These are phyloP conservation scores for Citrus unshiu DNA, from an alignment of 345 rosid genomes.

Conservation along the genomic window DNA sequence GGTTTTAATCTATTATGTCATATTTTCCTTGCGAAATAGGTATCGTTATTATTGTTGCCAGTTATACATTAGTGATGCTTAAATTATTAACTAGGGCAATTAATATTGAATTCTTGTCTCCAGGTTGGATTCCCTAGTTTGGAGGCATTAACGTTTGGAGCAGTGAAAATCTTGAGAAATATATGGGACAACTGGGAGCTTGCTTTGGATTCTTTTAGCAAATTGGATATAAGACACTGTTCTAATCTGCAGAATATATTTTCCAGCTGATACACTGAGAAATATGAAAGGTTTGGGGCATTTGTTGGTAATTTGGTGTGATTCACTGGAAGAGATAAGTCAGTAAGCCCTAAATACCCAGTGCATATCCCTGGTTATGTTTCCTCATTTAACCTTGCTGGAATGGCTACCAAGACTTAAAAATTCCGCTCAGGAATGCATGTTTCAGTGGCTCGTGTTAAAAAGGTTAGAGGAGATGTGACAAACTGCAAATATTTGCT, in stretches of 20 bases:
- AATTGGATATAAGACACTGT: neutral
- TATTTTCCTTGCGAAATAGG: no score
- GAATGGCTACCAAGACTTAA: neutral
- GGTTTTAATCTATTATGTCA: no score
- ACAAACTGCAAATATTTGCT: no score
- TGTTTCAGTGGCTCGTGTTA: neutral
- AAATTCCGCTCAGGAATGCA: conserved; percentile 1
- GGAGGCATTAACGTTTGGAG: neutral
- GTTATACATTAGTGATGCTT: no score
- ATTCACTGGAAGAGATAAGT: neutral
- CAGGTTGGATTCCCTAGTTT: neutral
- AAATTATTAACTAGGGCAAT: no score
- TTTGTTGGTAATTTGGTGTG: neutral
- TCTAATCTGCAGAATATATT: neutral
- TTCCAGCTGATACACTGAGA: neutral
- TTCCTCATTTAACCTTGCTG: conserved; percentile 4
- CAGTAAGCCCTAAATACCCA: no score
- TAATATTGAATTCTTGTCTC: no score
- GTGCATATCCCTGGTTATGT: neutral
- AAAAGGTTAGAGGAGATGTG: neutral
- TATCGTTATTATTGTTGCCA: no score
- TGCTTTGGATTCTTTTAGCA: neutral
- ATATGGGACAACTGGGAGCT: neutral
- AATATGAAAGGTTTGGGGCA: neutral
- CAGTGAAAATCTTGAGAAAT: neutral